Evolutionary conservation across 257 asterid genomes (phyloP).

Genomic region (Avicennia marina): DNA sequence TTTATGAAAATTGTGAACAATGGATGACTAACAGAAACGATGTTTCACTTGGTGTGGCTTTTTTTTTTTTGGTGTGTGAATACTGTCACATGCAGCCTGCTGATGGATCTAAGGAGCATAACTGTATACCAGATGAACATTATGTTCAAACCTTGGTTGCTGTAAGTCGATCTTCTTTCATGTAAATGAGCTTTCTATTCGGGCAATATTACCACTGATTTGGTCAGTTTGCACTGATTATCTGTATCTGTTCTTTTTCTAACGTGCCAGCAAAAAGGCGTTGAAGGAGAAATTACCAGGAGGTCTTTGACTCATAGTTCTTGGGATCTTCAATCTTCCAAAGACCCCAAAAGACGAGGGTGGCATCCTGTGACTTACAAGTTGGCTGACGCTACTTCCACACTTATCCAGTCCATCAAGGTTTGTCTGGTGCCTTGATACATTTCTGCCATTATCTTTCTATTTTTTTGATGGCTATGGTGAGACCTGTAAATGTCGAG

Average conservation of each 20-base stretch:
- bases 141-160: conserved; percentile 90
- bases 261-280: conserved; percentile 56
- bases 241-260: not conserved
- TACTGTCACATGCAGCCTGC: conserved; percentile 56
- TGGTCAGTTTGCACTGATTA: not conserved
- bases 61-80: too few relatives aligned
- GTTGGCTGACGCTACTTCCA: conserved; percentile 73
- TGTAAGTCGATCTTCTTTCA: conserved; percentile 43
- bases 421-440: too few relatives aligned
- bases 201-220: not conserved
- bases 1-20: too few relatives aligned
- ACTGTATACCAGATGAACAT: conserved; percentile 98
- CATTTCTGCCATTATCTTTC: too few relatives aligned
- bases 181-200: not conserved
- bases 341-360: conserved; percentile 70
- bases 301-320: conserved; percentile 89
- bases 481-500: too few relatives aligned
- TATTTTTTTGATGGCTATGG: too few relatives aligned
- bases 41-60: too few relatives aligned
- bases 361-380: conserved; percentile 98
- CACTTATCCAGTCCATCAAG: conserved; percentile 82
- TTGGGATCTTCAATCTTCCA: conserved; percentile 76
- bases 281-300: conserved; percentile 71
- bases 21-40: too few relatives aligned
- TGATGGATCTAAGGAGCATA: conserved; percentile 70